phyloP scores from a whole-genome alignment of 352 stramenopile species.

The Globisporangium echinulatum region DNA sequence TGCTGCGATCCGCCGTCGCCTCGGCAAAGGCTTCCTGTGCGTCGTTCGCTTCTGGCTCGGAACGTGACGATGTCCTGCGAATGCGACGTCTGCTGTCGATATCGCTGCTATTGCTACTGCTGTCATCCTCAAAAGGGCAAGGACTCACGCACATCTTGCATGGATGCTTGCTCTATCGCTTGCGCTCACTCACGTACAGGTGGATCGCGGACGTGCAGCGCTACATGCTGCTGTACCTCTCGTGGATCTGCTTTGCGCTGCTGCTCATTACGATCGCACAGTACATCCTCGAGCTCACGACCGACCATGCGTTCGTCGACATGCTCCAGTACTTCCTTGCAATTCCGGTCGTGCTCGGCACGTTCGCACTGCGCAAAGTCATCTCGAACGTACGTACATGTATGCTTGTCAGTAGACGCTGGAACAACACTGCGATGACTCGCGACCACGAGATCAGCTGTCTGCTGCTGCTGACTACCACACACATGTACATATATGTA shows the following conservation, averaged over 20 bases:
- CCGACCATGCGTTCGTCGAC: slow-evolving; percentile 40
- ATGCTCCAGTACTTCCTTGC: slow-evolving; percentile 54
- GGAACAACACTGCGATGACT: neutral
- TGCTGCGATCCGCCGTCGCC: slow-evolving; percentile 34
- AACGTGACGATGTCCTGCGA: no score
- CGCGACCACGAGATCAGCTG: no score
- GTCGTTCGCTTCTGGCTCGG: neutral
- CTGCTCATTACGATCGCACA: slow-evolving; percentile 42
- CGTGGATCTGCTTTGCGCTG: slow-evolving; percentile 53
- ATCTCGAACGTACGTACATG: slow-evolving; percentile 53
- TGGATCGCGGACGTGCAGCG: slow-evolving; percentile 78
- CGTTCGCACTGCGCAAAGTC: slow-evolving; percentile 68
- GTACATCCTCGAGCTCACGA: slow-evolving; percentile 48
- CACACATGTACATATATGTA: neutral
- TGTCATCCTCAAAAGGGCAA: no score
- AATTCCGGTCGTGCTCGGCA: slow-evolving; percentile 63
- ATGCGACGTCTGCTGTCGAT: no score
- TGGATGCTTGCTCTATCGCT: neutral
- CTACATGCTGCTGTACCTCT: slow-evolving; percentile 71
- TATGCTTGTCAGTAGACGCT: neutral
- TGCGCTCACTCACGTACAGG: slow-evolving; percentile 15
- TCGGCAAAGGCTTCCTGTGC: slow-evolving; percentile 60
- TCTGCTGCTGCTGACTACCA: neutral
- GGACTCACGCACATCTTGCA: neutral
- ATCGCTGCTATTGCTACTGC: no score